phyloP scores from a whole-genome alignment of 1,284 basidiomycete genomes.

The Leccinum solheimii region DNA sequence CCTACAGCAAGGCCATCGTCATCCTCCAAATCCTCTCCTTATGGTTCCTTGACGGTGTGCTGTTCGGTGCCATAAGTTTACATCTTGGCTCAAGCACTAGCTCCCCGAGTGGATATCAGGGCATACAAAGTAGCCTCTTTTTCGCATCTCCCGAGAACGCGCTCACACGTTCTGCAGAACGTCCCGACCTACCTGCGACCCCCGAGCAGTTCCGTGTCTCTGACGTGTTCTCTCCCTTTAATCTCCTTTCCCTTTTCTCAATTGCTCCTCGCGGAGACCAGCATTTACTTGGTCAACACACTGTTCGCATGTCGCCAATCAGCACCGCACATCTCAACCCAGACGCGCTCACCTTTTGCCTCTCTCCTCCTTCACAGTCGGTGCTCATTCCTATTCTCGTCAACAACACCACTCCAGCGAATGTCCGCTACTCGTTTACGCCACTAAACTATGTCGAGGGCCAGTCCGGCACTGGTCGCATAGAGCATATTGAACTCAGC shows the following conservation, averaged over 20 bases:
- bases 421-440: slow-evolving; percentile 75
- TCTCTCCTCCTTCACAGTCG: slow-evolving; percentile 54
- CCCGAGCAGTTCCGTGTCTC: slow-evolving; percentile 45
- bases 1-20: slow-evolving; percentile 63
- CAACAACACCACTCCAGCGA: slow-evolving; percentile 85
- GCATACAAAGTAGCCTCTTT: slow-evolving; percentile 33
- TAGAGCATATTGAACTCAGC: slow-evolving; percentile 57
- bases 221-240: slow-evolving; percentile 49
- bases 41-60: slow-evolving; percentile 62
- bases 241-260: slow-evolving; percentile 43
- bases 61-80: slow-evolving; percentile 70
- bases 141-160: background rate
- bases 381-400: slow-evolving; percentile 80
- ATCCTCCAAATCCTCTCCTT: slow-evolving; percentile 57
- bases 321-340: slow-evolving; percentile 85
- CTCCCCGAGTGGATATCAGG: slow-evolving; percentile 24
- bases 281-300: slow-evolving; percentile 86
- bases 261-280: slow-evolving; percentile 39
- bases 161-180: slow-evolving; percentile 30
- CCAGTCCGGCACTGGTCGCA: slow-evolving; percentile 39
- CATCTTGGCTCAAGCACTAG: slow-evolving; percentile 36
- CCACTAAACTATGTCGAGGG: slow-evolving; percentile 61
- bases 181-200: slow-evolving; percentile 43
- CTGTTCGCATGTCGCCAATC: slow-evolving; percentile 86
- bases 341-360: slow-evolving; percentile 65